phyloP scores from a whole-genome alignment of 148 eudicot species.

The Rhododendron mucronatum region DNA sequence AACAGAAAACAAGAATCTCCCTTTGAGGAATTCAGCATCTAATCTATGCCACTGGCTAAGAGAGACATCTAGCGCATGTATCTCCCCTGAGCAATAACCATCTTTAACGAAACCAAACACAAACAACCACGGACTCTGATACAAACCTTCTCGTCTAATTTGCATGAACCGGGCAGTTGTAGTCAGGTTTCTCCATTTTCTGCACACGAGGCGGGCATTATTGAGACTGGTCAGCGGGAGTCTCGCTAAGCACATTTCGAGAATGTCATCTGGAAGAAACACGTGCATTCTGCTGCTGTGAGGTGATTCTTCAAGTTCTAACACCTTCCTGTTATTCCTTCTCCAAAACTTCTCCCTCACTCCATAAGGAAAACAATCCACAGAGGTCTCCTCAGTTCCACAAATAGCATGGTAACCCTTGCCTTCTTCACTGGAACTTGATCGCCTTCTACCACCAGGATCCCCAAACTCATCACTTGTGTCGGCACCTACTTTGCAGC shows the following conservation, averaged over 20 bases:
- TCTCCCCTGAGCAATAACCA: slow-evolving; percentile 89
- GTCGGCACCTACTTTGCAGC: slow-evolving; percentile 96
- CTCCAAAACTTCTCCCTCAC: slow-evolving; percentile 63
- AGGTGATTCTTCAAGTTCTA: slow-evolving; percentile 31
- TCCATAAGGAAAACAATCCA: slow-evolving; percentile 81
- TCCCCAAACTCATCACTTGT: slow-evolving; percentile 64
- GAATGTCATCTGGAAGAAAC: slow-evolving; percentile 80
- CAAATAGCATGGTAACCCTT: slow-evolving; percentile 47
- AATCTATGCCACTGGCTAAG: slow-evolving; percentile 68
- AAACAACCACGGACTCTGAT: slow-evolving; percentile 79
- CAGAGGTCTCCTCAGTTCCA: slow-evolving; percentile 56
- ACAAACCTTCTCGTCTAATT: slow-evolving; percentile 59
- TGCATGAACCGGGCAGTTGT: slow-evolving; percentile 73
- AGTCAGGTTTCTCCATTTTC: slow-evolving; percentile 79
- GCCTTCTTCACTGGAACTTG: slow-evolving; percentile 60
- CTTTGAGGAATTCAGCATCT: slow-evolving; percentile 60
- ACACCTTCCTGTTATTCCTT: slow-evolving; percentile 41
- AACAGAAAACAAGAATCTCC: slow-evolving; percentile 83
- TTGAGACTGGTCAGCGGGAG: slow-evolving; percentile 90
- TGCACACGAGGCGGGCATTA: slow-evolving; percentile 94
- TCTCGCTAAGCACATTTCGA: slow-evolving; percentile 94
- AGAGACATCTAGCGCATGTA: slow-evolving; percentile 73
- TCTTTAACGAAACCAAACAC: slow-evolving; percentile 76
- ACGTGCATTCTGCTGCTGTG: slow-evolving; percentile 40
- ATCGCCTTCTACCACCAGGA: slow-evolving; percentile 49